A percentile compares a stretch with the other conserved stretches of the same genome.
These are phyloP conservation scores for Pinguiococcus pyrenoidosus DNA, from an alignment of 108 stramenopile species.

Conservation along the genomic window DNA sequence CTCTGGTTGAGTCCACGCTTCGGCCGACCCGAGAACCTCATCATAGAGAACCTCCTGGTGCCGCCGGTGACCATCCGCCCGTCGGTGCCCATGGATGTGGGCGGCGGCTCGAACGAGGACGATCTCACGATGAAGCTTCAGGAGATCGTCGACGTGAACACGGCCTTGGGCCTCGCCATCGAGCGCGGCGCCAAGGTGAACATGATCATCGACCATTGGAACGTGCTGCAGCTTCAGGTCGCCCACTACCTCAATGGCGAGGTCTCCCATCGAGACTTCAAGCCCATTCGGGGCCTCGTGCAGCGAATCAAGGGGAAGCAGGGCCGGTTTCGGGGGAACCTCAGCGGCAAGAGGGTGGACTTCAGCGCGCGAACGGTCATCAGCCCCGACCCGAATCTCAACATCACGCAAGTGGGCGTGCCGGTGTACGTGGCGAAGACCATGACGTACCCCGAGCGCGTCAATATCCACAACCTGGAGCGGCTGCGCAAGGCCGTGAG, in stretches of 20 bases:
- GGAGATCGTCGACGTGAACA: constrained; percentile 92
- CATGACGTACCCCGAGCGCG: constrained; percentile 93
- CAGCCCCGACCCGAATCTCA: constrained; percentile 88
- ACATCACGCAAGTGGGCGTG: constrained; percentile 91
- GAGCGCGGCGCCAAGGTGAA: constrained; percentile 67
- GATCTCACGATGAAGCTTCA: constrained; percentile 94
- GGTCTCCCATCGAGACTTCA: constrained; percentile 48
- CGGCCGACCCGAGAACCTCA: constrained; percentile 85
- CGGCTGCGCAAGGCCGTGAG: constrained; percentile 62
- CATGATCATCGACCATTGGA: constrained; percentile 92
- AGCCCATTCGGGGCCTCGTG: constrained; percentile 88
- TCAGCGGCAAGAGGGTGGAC: constrained; percentile 94
- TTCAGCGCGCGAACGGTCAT: constrained; percentile 96
- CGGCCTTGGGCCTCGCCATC: constrained; percentile 66
- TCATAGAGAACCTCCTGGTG: constrained; percentile 75
- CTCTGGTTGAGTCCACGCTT: constrained; percentile 75
- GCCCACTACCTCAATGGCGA: constrained; percentile 93
- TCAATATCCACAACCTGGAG: constrained; percentile 79
- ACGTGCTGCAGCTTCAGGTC: constrained; percentile 88
- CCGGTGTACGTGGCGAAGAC: constrained; percentile 77
- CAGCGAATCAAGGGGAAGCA: constrained; percentile 72
- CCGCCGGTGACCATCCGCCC: constrained; percentile 99
- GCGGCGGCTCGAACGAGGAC: constrained; percentile 80
- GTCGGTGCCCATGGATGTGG: constrained; percentile 87
- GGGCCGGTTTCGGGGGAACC: constrained; percentile 92